Evolutionary conservation across 2,329 filamentous ascomycete genomes (phyloP).

Genomic region (Epichloe sp.): DNA sequence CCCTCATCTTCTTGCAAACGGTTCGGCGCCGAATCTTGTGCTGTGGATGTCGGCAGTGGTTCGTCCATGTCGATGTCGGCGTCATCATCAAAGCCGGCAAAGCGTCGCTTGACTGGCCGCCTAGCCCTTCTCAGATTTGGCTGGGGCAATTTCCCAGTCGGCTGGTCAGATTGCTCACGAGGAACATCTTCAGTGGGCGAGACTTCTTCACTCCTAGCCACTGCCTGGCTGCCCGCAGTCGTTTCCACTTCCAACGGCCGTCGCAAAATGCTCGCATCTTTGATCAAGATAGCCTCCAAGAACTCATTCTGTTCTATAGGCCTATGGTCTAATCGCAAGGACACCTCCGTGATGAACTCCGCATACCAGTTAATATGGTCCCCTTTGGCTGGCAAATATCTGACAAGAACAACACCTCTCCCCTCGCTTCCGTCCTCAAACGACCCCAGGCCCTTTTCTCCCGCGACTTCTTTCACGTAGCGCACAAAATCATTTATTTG

Average conservation of each 20-base stretch:
- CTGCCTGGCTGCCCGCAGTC: conserved; percentile 10
- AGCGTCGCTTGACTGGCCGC: conserved; percentile 39
- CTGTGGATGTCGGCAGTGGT: conserved; percentile 4
- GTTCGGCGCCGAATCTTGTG: conserved; percentile 2
- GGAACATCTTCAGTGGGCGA: conserved; percentile 1
- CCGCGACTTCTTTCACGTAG: conserved; percentile 62
- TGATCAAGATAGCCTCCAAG: conserved; percentile 74
- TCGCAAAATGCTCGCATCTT: conserved; percentile 60
- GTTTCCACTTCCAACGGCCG: conserved; percentile 46
- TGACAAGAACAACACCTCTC: conserved; percentile 66
- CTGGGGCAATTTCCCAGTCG: neutral
- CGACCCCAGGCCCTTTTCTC: conserved; percentile 55
- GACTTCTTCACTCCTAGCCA: conserved; percentile 3
- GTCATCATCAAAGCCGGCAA: conserved; percentile 56
- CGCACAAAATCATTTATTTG: conserved; percentile 62
- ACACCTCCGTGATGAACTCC: conserved; percentile 55
- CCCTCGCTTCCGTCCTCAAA: conserved; percentile 51
- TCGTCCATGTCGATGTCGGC: conserved; percentile 25
- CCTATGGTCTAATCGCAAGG: conserved; percentile 62
- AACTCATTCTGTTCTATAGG: conserved; percentile 86
- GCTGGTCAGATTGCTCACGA: conserved; percentile 5
- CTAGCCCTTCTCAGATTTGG: conserved; percentile 15
- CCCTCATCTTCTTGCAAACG: conserved; percentile 21
- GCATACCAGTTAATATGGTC: conserved; percentile 51
- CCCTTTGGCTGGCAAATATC: conserved; percentile 48